phyloP scores from a whole-genome alignment of 108 stramenopile species.

The Skeletonema tropicum region DNA sequence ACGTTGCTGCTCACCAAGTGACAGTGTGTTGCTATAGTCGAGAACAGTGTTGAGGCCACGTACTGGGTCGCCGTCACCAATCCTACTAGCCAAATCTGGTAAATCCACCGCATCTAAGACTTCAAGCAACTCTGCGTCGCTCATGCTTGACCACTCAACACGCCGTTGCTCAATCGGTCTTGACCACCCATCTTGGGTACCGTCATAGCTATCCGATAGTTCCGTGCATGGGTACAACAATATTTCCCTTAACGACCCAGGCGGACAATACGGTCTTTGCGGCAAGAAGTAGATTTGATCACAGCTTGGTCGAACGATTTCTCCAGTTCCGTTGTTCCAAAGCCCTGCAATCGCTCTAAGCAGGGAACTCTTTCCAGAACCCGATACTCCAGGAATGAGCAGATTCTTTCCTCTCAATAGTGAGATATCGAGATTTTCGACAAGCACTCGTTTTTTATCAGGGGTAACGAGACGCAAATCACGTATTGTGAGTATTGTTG shows the following conservation, averaged over 20 bases:
- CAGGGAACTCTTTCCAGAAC: constrained; percentile 65
- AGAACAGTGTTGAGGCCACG: constrained; percentile 46
- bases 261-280: constrained; percentile 82
- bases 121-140: constrained; percentile 45
- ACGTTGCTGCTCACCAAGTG: constrained; percentile 79
- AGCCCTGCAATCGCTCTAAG: constrained; percentile 86
- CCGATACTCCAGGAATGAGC: constrained; percentile 74
- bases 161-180: constrained; percentile 23
- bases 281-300: constrained; percentile 84
- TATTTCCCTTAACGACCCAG: constrained; percentile 78
- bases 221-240: constrained; percentile 70
- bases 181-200: constrained; percentile 15
- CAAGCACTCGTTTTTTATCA: constrained; percentile 54
- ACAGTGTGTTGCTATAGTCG: constrained; percentile 74
- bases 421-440: constrained; percentile 53
- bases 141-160: constrained; percentile 26
- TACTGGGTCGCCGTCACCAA: constrained; percentile 54
- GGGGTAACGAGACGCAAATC: constrained; percentile 59
- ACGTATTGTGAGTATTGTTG: constrained; percentile 40
- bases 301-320: constrained; percentile 59
- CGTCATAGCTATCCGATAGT: constrained; percentile 15
- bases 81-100: constrained; percentile 41
- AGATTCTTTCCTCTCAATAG: constrained; percentile 58
- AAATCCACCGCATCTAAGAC: constrained; percentile 53
- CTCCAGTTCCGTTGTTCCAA: constrained; percentile 75